These are phyloP conservation scores for Rhododendron vialii DNA, from an alignment of 148 eudicot species.

Conservation along the genomic window DNA sequence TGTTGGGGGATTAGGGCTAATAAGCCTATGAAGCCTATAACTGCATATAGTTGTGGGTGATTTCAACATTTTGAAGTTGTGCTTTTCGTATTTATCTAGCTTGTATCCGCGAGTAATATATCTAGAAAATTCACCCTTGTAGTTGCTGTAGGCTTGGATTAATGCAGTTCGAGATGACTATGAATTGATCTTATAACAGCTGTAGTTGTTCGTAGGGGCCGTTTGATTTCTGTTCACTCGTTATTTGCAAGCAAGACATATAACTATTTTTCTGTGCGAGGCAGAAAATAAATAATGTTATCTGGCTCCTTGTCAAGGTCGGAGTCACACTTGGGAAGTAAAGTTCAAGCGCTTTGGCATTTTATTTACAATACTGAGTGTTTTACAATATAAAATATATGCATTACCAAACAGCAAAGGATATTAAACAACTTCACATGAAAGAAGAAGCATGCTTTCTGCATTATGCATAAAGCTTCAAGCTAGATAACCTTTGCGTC, in stretches of 20 bases:
- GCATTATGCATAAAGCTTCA: not conserved
- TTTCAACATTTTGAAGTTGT: not conserved
- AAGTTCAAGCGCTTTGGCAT: no score
- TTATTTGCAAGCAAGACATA: no score
- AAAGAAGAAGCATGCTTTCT: not conserved
- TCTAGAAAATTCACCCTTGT: not conserved
- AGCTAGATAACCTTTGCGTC: slow-evolving; percentile 13
- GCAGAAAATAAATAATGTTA: not conserved
- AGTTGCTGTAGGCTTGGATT: no score
- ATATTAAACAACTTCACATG: not conserved
- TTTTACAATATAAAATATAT: not conserved
- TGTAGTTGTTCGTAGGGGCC: no score
- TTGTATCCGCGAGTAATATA: not conserved
- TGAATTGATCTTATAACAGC: no score
- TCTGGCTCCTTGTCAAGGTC: not conserved
- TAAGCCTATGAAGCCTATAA: no score
- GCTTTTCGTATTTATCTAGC: not conserved
- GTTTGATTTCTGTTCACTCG: no score
- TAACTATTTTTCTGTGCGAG: not conserved
- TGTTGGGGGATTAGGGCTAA: not conserved
- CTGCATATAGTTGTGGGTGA: no score
- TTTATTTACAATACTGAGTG: no score
- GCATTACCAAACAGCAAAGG: not conserved
- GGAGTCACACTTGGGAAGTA: not conserved
- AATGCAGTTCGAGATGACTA: no score